phyloP scores from a whole-genome alignment of 2,329 filamentous ascomycete genomes.

The Tolypocladium sp. region DNA sequence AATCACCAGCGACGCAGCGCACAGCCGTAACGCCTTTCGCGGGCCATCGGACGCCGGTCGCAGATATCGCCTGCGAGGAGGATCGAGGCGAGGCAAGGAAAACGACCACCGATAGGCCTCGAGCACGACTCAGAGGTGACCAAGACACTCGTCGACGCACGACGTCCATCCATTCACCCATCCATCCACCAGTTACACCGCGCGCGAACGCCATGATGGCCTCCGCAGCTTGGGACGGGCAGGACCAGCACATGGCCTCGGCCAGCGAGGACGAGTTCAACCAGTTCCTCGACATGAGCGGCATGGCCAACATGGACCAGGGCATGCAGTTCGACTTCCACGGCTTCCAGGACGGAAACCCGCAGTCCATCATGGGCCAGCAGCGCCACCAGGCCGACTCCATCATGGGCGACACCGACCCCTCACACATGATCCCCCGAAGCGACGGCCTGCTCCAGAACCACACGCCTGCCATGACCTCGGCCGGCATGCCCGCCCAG shows the following conservation, averaged over 20 bases:
- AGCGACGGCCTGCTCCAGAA: slow-evolving; percentile 28
- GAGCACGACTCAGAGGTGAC: background rate
- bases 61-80: background rate
- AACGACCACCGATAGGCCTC: background rate
- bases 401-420: slow-evolving; percentile 24
- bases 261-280: slow-evolving; percentile 52
- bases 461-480: slow-evolving; percentile 40
- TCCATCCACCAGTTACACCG: background rate
- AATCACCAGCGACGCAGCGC: background rate
- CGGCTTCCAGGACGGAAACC: slow-evolving; percentile 36
- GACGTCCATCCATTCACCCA: background rate
- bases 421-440: slow-evolving; percentile 18
- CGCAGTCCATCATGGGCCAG: slow-evolving; percentile 20
- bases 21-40: background rate
- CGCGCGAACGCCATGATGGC: slow-evolving; percentile 8
- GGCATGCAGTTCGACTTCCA: slow-evolving; percentile 52
- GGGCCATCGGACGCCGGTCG: background rate
- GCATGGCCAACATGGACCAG: slow-evolving; percentile 43
- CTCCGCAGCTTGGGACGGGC: slow-evolving; percentile 43
- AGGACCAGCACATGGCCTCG: slow-evolving; percentile 44
- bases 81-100: background rate
- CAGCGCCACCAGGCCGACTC: slow-evolving; percentile 21
- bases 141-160: background rate
- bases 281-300: slow-evolving; percentile 53
- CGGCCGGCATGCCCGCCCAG: slow-evolving; percentile 34